A percentile compares a stretch with the other conserved stretches of the same genome.
Conservation (phyloP, 768 basidiomycete species). For the Daedaleopsis nitida region DNA sequence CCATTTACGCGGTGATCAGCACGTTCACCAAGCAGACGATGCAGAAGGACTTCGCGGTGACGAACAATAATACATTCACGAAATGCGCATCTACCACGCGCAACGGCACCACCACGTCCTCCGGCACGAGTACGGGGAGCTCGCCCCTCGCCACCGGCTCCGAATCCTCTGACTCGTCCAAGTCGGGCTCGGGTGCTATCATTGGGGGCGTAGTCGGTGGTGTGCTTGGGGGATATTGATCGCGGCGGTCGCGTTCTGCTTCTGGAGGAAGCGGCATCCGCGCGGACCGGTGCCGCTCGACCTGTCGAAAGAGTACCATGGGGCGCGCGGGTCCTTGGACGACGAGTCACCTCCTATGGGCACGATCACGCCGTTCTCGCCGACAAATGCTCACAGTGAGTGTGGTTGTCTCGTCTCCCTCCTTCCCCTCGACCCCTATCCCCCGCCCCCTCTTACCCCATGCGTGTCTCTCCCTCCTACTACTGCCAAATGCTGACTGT, state of each 20-base stretch:
- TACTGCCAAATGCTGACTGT: not conserved
- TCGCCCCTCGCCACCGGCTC: not conserved
- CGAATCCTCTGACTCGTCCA: not conserved
- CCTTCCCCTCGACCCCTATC: not conserved
- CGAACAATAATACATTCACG: constrained; percentile 23
- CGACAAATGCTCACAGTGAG: constrained; percentile 2
- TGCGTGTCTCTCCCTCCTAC: not conserved
- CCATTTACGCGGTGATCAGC: not conserved
- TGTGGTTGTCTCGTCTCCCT: not conserved
- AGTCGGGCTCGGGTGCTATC: not conserved
- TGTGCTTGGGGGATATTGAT: not conserved
- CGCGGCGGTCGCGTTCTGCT: constrained; percentile 4
- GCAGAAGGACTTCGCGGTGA: constrained; percentile 13
- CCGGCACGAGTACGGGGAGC: not conserved
- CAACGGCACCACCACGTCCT: not conserved
- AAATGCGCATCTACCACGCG: constrained; percentile 18
- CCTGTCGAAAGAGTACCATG: constrained; percentile 9
- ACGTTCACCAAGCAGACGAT: constrained; percentile 15
- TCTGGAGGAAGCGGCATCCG: constrained; percentile 1
- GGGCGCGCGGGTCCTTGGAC: not conserved
- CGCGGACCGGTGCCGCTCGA: constrained; percentile 15
- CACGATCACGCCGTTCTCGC: constrained; percentile 14
- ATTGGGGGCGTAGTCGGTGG: constrained; percentile 15
- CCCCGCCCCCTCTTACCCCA: not conserved
- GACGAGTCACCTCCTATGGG: not conserved